phyloP scores from a whole-genome alignment of 176 grass and related monocot species.

The Musa itinerans region DNA sequence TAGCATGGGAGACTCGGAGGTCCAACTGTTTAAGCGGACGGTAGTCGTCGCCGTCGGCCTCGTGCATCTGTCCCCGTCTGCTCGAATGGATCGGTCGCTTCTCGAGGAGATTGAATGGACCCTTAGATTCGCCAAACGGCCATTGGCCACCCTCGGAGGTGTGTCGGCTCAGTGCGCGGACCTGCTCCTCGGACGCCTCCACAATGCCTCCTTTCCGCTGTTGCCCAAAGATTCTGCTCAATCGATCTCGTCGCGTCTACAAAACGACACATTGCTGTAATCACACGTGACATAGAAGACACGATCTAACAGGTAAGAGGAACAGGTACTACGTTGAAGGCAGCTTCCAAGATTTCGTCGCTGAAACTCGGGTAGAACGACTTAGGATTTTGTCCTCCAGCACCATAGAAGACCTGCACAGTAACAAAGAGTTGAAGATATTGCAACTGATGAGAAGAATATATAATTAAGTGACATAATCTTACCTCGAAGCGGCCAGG shows the following conservation, averaged over 20 bases:
- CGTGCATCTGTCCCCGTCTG: constrained; percentile 51
- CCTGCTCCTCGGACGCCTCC: constrained; percentile 45
- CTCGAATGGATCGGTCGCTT: constrained; percentile 51
- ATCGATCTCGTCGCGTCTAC: not conserved
- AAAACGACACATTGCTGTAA: too few species aligned
- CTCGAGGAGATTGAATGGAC: constrained; percentile 37
- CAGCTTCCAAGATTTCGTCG: constrained; percentile 43
- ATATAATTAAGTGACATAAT: not conserved
- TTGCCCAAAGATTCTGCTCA: not conserved
- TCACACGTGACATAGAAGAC: not conserved
- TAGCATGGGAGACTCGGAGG: constrained; percentile 44
- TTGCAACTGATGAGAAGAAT: not conserved
- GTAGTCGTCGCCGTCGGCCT: constrained; percentile 58
- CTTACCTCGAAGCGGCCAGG: constrained; percentile 51
- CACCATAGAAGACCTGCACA: constrained; percentile 50
- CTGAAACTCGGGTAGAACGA: constrained; percentile 47
- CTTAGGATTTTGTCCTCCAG: constrained; percentile 43
- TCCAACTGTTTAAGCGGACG: constrained; percentile 39
- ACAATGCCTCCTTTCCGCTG: constrained; percentile 3
- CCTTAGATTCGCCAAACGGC: constrained; percentile 33
- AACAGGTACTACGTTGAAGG: constrained; percentile 44
- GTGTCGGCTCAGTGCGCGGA: constrained; percentile 33
- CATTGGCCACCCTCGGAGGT: constrained; percentile 29
- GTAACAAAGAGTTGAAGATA: not conserved
- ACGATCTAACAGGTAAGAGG: not conserved